A percentile compares a stretch with the other conserved stretches of the same genome.
These are phyloP conservation scores for Leishmania braziliensis DNA, from an alignment of 208 protist species.

Conservation along the genomic window DNA sequence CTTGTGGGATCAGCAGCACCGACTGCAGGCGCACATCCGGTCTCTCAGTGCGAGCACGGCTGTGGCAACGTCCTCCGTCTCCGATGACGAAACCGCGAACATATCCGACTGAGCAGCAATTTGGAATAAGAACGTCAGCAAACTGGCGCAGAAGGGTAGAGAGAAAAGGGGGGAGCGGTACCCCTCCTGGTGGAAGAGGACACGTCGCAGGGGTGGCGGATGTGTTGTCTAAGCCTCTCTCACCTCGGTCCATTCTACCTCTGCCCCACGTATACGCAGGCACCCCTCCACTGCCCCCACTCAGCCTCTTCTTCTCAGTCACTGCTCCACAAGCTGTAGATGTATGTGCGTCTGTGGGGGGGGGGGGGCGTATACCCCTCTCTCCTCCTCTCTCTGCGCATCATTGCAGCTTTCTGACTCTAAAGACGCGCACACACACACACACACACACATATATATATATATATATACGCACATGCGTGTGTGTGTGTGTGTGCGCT, in stretches of 20 bases:
- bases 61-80: neutral
- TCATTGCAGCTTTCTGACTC: too few species aligned
- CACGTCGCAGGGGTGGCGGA: neutral
- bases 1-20: conserved; percentile 52
- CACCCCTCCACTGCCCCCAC: neutral
- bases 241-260: neutral
- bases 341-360: too few species aligned
- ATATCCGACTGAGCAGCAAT: neutral
- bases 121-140: neutral
- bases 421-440: neutral
- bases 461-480: neutral
- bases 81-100: neutral
- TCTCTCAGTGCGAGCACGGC: conserved; percentile 1
- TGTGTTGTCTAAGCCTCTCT: neutral
- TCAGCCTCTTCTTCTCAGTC: neutral
- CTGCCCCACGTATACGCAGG: neutral
- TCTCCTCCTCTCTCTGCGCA: conserved; percentile 8
- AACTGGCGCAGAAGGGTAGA: neutral
- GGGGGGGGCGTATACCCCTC: neutral
- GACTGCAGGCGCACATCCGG: conserved; percentile 14
- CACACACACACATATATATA: too few species aligned
- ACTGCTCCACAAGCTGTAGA: too few species aligned
- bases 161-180: neutral
- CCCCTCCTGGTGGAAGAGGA: too few species aligned
- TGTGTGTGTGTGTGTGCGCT: neutral